Conservation (phyloP, 2,329 filamentous ascomycete species). For the Lecanicillium sp. region DNA sequence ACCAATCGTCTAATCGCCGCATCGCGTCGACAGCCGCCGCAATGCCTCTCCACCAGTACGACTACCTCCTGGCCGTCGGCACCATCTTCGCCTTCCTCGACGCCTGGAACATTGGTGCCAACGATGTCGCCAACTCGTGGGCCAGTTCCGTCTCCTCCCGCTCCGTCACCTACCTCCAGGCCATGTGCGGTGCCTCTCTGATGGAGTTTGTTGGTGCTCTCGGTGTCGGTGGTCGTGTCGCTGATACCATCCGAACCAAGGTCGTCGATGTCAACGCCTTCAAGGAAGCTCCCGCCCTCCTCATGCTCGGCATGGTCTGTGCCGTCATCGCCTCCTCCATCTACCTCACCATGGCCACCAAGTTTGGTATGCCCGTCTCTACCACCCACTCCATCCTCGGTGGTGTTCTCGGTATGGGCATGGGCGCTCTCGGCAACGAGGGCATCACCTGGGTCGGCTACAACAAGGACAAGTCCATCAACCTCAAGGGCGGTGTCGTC, state of each 20-base stretch:
- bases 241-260: conserved; percentile 56
- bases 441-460: conserved; percentile 50
- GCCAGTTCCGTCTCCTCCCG: conserved; percentile 67
- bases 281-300: conserved; percentile 39
- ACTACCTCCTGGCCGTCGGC: conserved; percentile 59
- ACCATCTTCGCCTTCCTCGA: conserved; percentile 61
- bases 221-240: conserved; percentile 54
- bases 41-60: conserved; percentile 42
- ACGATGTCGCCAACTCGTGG: conserved; percentile 73
- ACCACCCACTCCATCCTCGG: conserved; percentile 57
- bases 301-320: conserved; percentile 55
- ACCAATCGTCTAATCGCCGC: neutral
- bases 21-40: neutral
- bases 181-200: conserved; percentile 50
- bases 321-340: conserved; percentile 46
- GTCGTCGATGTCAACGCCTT: conserved; percentile 47
- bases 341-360: conserved; percentile 53
- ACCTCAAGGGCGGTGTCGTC: conserved; percentile 44
- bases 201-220: conserved; percentile 59
- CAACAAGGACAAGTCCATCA: conserved; percentile 29
- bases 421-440: conserved; percentile 45
- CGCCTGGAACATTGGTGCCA: conserved; percentile 54
- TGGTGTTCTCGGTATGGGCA: conserved; percentile 53
- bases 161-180: conserved; percentile 56
- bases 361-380: conserved; percentile 51